Percentiles rank a stretch among this genome's conserved stretches.
These are phyloP conservation scores for Ophiocordyceps camponoti-floridani DNA, from an alignment of 2,329 filamentous ascomycete species.

Conservation along the genomic window DNA sequence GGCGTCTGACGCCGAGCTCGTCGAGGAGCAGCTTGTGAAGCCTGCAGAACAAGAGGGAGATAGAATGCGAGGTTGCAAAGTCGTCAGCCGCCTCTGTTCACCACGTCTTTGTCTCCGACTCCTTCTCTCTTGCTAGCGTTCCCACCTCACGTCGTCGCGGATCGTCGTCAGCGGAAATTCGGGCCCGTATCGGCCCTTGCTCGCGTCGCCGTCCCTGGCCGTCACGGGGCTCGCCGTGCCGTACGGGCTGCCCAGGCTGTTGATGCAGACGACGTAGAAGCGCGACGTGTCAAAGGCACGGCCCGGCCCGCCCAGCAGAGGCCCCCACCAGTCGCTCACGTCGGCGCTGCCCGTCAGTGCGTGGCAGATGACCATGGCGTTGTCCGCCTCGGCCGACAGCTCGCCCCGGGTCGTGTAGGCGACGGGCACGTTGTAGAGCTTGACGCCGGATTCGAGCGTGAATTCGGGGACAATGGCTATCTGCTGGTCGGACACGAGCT, in stretches of 20 bases:
- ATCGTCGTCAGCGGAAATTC: conserved; percentile 95
- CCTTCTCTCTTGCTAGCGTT: background rate
- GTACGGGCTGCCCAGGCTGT: conserved; percentile 71
- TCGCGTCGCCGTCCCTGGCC: conserved; percentile 61
- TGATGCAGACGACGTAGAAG: conserved; percentile 77
- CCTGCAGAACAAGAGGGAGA: conserved; percentile 22
- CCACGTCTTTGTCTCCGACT: background rate
- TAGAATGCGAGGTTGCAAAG: conserved; percentile 2
- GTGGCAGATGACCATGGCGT: conserved; percentile 65
- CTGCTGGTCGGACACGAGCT: conserved; percentile 73
- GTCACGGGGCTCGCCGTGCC: conserved; percentile 81
- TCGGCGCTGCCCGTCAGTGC: conserved; percentile 74
- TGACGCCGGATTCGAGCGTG: conserved; percentile 81
- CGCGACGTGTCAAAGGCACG: conserved; percentile 65
- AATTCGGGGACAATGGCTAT: conserved; percentile 78
- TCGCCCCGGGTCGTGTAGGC: conserved; percentile 49
- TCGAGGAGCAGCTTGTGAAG: conserved; percentile 67
- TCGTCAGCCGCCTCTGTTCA: background rate
- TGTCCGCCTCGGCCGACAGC: conserved; percentile 39
- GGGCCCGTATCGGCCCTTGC: conserved; percentile 68
- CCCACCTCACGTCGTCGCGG: conserved; percentile 84
- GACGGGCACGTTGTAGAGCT: conserved; percentile 56
- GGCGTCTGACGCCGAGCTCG: conserved; percentile 59
- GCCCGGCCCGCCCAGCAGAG: conserved; percentile 58
- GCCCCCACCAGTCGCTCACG: conserved; percentile 79